A percentile compares a stretch with the other conserved stretches of the same genome.
Conservation (phyloP, 441 rosid species). For the Aleurites moluccanus region DNA sequence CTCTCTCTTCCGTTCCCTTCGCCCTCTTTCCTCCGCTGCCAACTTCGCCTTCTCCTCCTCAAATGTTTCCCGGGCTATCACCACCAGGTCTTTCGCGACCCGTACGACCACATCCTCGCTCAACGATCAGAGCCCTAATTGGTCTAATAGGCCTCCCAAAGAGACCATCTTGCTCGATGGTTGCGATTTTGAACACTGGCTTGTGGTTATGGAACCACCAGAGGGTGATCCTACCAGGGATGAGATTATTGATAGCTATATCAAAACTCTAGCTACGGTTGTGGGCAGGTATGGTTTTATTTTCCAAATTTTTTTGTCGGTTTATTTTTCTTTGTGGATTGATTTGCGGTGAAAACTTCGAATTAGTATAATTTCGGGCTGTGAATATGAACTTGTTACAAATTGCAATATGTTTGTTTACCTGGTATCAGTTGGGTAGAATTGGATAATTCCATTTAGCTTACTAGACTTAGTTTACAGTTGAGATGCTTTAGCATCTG, state of each 20-base stretch:
- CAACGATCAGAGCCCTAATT: conserved; percentile 65
- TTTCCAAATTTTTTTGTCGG: background rate
- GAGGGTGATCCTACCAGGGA: conserved; percentile 68
- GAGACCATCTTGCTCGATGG: conserved; percentile 88
- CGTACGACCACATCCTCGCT: conserved; percentile 58
- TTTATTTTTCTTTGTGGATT: background rate
- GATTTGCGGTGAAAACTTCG: background rate
- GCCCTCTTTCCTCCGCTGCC: conserved; percentile 34
- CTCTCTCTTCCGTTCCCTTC: conserved; percentile 37
- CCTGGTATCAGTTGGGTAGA: background rate
- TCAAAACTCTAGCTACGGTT: conserved; percentile 61
- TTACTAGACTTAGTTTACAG: background rate
- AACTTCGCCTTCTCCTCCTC: background rate
- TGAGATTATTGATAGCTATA: conserved; percentile 69
- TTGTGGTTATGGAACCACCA: conserved; percentile 73
- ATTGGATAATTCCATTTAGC: background rate
- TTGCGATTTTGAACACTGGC: conserved; percentile 92
- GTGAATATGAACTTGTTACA: background rate
- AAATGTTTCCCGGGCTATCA: background rate
- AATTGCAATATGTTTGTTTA: background rate
- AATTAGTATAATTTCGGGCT: no score
- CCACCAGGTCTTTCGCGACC: conserved; percentile 41
- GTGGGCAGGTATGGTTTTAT: conserved; percentile 56
- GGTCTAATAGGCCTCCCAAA: conserved; percentile 81
- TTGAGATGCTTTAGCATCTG: background rate